phyloP scores from a whole-genome alignment of 2,329 filamentous ascomycete genomes.

The Ophiostoma montium region DNA sequence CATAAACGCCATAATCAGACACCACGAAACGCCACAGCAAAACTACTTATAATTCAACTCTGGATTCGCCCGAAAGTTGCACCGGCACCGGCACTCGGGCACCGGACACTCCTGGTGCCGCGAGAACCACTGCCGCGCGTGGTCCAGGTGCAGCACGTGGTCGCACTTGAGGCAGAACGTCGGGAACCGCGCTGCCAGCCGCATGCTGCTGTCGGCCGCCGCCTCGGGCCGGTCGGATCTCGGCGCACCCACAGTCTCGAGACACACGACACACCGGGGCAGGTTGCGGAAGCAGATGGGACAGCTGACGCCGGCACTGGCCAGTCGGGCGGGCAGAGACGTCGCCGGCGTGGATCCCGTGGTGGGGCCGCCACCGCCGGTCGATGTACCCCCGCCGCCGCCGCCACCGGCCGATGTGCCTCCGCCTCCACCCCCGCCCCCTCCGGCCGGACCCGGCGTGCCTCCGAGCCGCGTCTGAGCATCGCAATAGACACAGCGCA shows the following conservation, averaged over 20 bases:
- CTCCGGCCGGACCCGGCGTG: slow-evolving; percentile 1
- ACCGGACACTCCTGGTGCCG: slow-evolving; percentile 53
- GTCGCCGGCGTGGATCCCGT: no score
- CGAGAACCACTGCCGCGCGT: slow-evolving; percentile 52
- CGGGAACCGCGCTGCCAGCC: slow-evolving; percentile 44
- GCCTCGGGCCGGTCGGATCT: slow-evolving; percentile 44
- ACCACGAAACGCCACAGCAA: not conserved
- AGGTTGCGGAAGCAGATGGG: slow-evolving; percentile 53
- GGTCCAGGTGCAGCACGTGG: slow-evolving; percentile 53
- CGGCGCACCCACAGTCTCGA: slow-evolving; percentile 51
- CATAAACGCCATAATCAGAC: not conserved
- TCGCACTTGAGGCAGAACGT: slow-evolving; percentile 56
- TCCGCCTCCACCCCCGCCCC: not conserved
- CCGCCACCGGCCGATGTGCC: not conserved
- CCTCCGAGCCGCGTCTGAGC: slow-evolving; percentile 34
- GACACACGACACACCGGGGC: slow-evolving; percentile 52
- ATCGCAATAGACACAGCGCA: slow-evolving; percentile 67
- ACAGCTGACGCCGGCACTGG: slow-evolving; percentile 46
- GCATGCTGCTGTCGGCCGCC: slow-evolving; percentile 30
- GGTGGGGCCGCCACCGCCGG: not conserved
- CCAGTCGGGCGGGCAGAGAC: slow-evolving; percentile 38
- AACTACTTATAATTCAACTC: slow-evolving; percentile 36
- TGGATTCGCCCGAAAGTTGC: slow-evolving; percentile 46
- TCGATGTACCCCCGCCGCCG: not conserved
- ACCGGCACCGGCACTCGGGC: slow-evolving; percentile 52